phyloP scores from a whole-genome alignment of 1,284 basidiomycete genomes.

The Chondrostereum purpureum region DNA sequence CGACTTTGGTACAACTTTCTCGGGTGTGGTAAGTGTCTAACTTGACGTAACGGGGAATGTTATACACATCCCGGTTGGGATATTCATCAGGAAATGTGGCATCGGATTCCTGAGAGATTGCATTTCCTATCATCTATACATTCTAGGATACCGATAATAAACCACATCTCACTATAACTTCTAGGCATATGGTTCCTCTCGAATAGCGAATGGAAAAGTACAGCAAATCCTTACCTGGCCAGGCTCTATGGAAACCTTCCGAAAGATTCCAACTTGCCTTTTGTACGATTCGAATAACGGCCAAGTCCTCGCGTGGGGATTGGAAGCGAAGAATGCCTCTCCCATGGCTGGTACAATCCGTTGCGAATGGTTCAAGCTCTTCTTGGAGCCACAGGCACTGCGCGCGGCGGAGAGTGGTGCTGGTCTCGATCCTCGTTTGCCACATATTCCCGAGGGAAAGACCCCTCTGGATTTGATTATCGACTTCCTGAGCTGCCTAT shows the following conservation, averaged over 20 bases:
- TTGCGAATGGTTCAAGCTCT: slow-evolving; percentile 55
- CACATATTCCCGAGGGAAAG: slow-evolving; percentile 73
- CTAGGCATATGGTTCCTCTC: slow-evolving; percentile 74
- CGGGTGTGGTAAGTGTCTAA: slow-evolving; percentile 59
- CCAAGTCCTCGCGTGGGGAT: slow-evolving; percentile 67
- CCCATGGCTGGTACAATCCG: slow-evolving; percentile 53
- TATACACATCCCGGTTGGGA: too few relatives aligned
- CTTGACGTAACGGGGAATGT: too few relatives aligned
- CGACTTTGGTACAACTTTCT: slow-evolving; percentile 81
- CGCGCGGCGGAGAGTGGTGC: slow-evolving; percentile 48
- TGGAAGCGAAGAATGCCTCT: slow-evolving; percentile 72
- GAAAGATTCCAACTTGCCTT: slow-evolving; percentile 76
- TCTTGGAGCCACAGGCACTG: slow-evolving; percentile 69
- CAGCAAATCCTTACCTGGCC: slow-evolving; percentile 79
- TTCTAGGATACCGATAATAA: too few relatives aligned
- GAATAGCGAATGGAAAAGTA: slow-evolving; percentile 66
- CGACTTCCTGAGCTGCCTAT: slow-evolving; percentile 73
- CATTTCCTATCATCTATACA: too few relatives aligned
- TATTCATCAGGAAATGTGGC: too few relatives aligned
- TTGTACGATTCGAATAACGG: slow-evolving; percentile 61
- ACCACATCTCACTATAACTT: background rate
- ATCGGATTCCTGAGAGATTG: too few relatives aligned
- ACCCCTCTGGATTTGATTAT: slow-evolving; percentile 67
- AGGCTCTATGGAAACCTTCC: slow-evolving; percentile 70
- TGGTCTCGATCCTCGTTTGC: slow-evolving; percentile 63